Base-by-base conservation (phyloP, 306 rosid genomes). In the Adenanthera pavonina region DNA sequence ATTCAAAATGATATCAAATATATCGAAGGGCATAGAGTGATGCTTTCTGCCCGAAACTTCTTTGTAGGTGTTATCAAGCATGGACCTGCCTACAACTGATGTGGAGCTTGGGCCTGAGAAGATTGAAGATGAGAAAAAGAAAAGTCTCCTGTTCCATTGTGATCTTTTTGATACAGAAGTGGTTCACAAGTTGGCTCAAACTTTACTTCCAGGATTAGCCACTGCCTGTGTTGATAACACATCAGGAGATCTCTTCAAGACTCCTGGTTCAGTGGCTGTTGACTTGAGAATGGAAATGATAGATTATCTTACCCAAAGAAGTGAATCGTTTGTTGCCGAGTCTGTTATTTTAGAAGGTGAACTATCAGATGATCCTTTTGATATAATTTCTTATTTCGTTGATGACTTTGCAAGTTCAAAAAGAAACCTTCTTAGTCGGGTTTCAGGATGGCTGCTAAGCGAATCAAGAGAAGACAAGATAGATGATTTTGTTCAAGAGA, bases 391-490 rank as follows among this genome's bases (percentile, higher is more conserved):
- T 48, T 90, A 86, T 81, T 89, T 92, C 35, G 90, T 92, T 72
- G 97, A 94, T 52, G 97, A 92, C 76, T 94, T 89, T 64, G 90
- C 81, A 3, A 84, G 81, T 59, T 85, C 74, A 12, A 89, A 91
- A 89, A 85, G 91, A 74, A 94, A 89, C 88, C 74, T 92, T 48
- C 87, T 94, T 12, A 84, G 92, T 59, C 80, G 89, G 56, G 93
- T 92, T 72, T 92, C 97, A 0, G 96, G 90, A 71, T 89, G 94
- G 96, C 47, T 91, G 57, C 78, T 92, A 5, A 91, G 93, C 33
- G 97, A 92, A 33, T 91, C 79, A 81, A 85, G 96, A 83, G 97
- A 94, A 86, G 97, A 94, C 59, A 92, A 89, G 0, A 94, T 92
- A 30, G 98, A 92, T 48, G 96, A 92, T 85, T 88, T 92, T 25